A percentile compares a stretch with the other conserved stretches of the same genome.
Conservation (phyloP, 2,329 filamentous ascomycete genomes). For the Hortaea werneckii region DNA sequence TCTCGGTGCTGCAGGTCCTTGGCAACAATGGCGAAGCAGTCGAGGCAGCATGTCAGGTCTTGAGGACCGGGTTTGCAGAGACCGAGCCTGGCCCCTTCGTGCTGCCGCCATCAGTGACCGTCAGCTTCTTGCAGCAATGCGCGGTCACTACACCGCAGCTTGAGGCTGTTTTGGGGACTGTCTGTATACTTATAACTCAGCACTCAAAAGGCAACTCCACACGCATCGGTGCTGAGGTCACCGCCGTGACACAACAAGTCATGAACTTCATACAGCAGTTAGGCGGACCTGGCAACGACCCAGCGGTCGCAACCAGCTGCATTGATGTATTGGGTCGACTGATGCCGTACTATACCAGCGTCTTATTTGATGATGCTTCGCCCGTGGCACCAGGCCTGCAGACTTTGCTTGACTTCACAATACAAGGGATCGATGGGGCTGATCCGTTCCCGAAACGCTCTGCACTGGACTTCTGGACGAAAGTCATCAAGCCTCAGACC, state of each 20-base stretch:
- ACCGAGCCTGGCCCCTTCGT: constrained; percentile 66
- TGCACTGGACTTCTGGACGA: constrained; percentile 66
- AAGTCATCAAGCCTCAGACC: constrained; percentile 34
- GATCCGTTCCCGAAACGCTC: constrained; percentile 68
- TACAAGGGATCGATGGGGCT: constrained; percentile 58
- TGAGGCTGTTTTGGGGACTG: constrained; percentile 59
- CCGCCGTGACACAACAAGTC: constrained; percentile 50
- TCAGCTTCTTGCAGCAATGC: constrained; percentile 46
- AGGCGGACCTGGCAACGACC: constrained; percentile 53
- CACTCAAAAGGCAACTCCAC: constrained; percentile 29
- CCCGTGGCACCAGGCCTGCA: constrained; percentile 44
- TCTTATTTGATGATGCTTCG: constrained; percentile 43
- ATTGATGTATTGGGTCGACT: constrained; percentile 62
- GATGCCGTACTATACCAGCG: constrained; percentile 49
- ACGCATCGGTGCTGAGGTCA: constrained; percentile 41
- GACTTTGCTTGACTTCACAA: constrained; percentile 60
- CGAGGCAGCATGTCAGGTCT: constrained; percentile 60
- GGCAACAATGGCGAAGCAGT: constrained; percentile 55
- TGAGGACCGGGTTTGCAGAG: constrained; percentile 68
- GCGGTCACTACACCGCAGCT: constrained; percentile 55
- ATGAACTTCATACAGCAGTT: constrained; percentile 52
- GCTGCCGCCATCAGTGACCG: constrained; percentile 55
- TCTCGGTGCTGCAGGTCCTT: constrained; percentile 45
- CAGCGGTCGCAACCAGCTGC: constrained; percentile 61
- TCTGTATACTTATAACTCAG: constrained; percentile 52